A percentile compares a stretch with the other conserved stretches of the same genome.
Conservation (phyloP, 352 stramenopile genomes). For the Phytophthora brassicae region DNA sequence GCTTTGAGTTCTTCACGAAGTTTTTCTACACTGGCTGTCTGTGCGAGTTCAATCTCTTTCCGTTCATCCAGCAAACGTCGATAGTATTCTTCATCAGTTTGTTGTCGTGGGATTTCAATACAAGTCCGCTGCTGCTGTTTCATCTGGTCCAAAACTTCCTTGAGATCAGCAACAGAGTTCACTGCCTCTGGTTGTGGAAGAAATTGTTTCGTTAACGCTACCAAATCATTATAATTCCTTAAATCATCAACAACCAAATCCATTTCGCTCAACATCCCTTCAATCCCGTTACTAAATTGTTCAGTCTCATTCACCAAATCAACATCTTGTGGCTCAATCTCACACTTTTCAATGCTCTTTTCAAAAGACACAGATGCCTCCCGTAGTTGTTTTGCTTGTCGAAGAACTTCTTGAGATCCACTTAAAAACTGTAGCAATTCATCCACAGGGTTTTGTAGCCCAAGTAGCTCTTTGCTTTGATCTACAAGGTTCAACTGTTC, state of each 20-base stretch:
- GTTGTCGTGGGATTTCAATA: no score
- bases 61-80: conserved; percentile 50
- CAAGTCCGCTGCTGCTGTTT: no score
- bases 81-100: conserved; percentile 53
- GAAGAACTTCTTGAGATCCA: conserved; percentile 21
- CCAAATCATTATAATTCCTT: conserved; percentile 21
- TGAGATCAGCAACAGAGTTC: conserved; percentile 28
- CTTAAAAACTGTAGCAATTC: conserved; percentile 41
- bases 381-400: conserved; percentile 25
- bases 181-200: conserved; percentile 38
- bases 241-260: conserved; percentile 33
- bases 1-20: conserved; percentile 42
- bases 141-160: conserved; percentile 20
- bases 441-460: conserved; percentile 27
- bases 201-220: conserved; percentile 28
- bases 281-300: neutral
- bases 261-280: conserved; percentile 26
- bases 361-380: conserved; percentile 4
- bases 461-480: conserved; percentile 28
- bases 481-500: conserved; percentile 38
- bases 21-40: conserved; percentile 34
- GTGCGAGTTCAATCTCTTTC: conserved; percentile 51
- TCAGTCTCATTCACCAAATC: neutral
- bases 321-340: conserved; percentile 1
- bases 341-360: neutral